Conservation (phyloP, 306 rosid species). For the Vigna nakashimae region DNA sequence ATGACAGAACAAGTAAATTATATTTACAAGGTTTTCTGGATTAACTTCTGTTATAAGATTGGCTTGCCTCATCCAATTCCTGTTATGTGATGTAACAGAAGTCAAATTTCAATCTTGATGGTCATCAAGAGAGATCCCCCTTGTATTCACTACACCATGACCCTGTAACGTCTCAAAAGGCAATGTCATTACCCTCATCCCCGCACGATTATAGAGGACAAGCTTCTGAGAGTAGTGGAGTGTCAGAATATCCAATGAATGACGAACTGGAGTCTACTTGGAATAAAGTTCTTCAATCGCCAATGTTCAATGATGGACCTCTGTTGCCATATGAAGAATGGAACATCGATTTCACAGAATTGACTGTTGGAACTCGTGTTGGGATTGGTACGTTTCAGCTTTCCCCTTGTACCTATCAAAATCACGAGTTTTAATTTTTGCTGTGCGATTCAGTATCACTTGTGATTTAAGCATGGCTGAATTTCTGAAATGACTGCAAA, state of each 20-base stretch:
- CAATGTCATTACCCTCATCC: constrained; percentile 89
- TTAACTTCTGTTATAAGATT: constrained; percentile 33
- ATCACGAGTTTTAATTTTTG: constrained; percentile 5
- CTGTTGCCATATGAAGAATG: constrained; percentile 86
- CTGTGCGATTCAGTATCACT: constrained; percentile 7
- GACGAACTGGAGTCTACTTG: constrained; percentile 76
- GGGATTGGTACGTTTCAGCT: constrained; percentile 78
- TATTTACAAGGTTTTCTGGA: constrained; percentile 7
- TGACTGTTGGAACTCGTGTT: constrained; percentile 94
- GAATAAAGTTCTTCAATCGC: constrained; percentile 81
- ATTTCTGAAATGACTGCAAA: constrained; percentile 31
- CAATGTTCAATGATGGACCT: constrained; percentile 66
- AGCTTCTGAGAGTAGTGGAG: constrained; percentile 65
- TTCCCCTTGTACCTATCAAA: constrained; percentile 28
- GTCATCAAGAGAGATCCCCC: constrained; percentile 49
- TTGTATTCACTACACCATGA: constrained; percentile 51
- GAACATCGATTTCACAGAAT: constrained; percentile 88
- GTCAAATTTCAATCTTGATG: constrained; percentile 51
- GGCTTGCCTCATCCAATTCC: constrained; percentile 29
- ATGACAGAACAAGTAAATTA: constrained; percentile 5
- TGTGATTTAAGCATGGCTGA: constrained; percentile 25
- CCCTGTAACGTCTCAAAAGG: constrained; percentile 72
- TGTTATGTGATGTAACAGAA: constrained; percentile 38
- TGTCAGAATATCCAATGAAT: constrained; percentile 50
- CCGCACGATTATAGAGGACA: constrained; percentile 84